phyloP scores from a whole-genome alignment of 1,284 basidiomycete genomes.

The Tremellales sp. region DNA sequence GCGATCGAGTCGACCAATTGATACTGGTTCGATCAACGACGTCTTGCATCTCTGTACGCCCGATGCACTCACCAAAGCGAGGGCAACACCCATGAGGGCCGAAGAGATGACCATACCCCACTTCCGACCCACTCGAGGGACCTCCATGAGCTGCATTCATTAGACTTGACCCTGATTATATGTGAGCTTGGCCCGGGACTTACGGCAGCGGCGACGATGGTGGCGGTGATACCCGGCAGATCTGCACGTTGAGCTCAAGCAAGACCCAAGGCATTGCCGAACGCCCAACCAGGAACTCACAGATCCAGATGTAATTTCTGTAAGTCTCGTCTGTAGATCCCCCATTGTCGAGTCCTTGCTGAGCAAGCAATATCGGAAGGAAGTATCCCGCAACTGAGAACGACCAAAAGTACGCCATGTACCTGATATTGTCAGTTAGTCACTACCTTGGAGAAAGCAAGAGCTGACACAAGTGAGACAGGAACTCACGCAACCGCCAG shows the following conservation, averaged over 20 bases:
- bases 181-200: neutral
- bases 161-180: neutral
- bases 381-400: constrained; percentile 49
- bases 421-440: constrained; percentile 9
- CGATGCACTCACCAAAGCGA: constrained; percentile 12
- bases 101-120: constrained; percentile 45
- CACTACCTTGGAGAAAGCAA: neutral
- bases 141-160: constrained; percentile 18
- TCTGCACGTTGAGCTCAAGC: constrained; percentile 12
- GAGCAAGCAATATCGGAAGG: constrained; percentile 38
- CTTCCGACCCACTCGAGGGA: constrained; percentile 36
- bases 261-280: neutral
- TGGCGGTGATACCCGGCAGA: constrained; percentile 38
- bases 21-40: constrained; percentile 14
- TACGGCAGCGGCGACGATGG: constrained; percentile 15
- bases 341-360: constrained; percentile 34
- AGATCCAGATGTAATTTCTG: constrained; percentile 39
- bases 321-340: constrained; percentile 42
- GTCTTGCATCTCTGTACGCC: neutral
- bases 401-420: constrained; percentile 38
- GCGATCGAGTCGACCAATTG: constrained; percentile 20
- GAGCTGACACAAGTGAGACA: too few relatives aligned
- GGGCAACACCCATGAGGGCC: constrained; percentile 40
- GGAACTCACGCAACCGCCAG: constrained; percentile 28
- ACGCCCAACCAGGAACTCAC: constrained; percentile 7